Evolutionary conservation across 2,329 filamentous ascomycete genomes (phyloP), one percentile per base, ranked within the genome.

Genomic region (Talaromyces islandicus): DNA sequence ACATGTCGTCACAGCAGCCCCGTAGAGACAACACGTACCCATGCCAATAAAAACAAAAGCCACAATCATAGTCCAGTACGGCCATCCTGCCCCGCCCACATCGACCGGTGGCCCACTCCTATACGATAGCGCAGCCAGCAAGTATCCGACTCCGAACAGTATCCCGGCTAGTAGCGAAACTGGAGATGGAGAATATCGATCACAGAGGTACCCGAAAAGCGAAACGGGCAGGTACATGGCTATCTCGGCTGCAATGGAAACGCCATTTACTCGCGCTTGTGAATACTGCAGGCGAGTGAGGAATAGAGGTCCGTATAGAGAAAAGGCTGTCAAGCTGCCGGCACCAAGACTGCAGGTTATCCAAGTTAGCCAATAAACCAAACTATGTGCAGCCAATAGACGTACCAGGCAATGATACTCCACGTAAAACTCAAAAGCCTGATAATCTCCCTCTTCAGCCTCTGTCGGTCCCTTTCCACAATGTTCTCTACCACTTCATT

Each of bases 151-250:
- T 0, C 89, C 91, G 66, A 97, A 96, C 17, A 96, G 77, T 11
- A 86, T 62, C 0, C 86, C 88, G 0, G 92, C 85, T 2, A 90
- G 73, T 2, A 94, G 75, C 0, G 91, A 89, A 9, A 96, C 82
- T 11, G 89, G 86, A 2, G 88, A 86, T 0, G 93, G 91, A 0
- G 91, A 91, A 64, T 89, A 85, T 54, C 93, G 88, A 75, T 99
- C 94, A 80, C 93, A 97, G 56, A 96, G 79, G 74, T 93, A 96
- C 41, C 94, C 94, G 68, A 96, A 88, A 46, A 94, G 68, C 2
- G 93, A 90, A 2, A 97, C 92, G n/a, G 91, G 90, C 5, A 97
- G 83, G 77, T 99, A 99, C 78, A 96, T 87, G 41, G 90, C 88
- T 43, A 97, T 79, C 71, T 92, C 93, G 59, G 91, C 91, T 17